Base-by-base conservation (phyloP, 2,329 filamentous ascomycete species). In the Colletotrichum zoysiae region DNA sequence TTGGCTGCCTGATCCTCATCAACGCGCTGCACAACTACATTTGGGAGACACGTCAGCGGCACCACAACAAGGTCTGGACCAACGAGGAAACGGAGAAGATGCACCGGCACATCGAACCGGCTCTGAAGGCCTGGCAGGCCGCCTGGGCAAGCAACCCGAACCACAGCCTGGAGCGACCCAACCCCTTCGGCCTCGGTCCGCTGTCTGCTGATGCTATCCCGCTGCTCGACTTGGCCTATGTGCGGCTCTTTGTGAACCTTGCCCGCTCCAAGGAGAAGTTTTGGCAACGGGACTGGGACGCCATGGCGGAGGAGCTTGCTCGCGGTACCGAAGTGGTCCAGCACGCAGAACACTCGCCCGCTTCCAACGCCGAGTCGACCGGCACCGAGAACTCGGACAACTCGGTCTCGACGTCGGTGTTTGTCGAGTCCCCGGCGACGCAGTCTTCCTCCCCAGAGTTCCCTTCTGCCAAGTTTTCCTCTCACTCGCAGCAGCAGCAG, bases 11-110 rank as follows among this genome's bases (percentile, higher is more conserved):
- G 40, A 88, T 98, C 7, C 84, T 99, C 74, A 98, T 98, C 79
- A 95, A 97, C 78, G 95, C 96, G 4, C 86, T 98, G 33, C 96
- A 98, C 83, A 98, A 98, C 76, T 98, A 97, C 81, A 98, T 98
- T 56, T 98, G 96, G 96, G 95, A 98, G 82, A 98, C 95, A 0
- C 89, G 95, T 33, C 95, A 97, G 81, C 88, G 95, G 64, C 95
- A 98, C 76, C 92, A 95, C 76, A 95, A 93, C 76, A 92, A 94
- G 74, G 87, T 94, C 60, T 98, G 95, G 95, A 97, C 95, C 2
- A 90, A 92, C 44, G 92, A 95, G 75, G 95, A 98, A 81, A 97
- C 94, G 0, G 95, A 98, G 76, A 94, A 95, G 74, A 97, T 98
- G 95, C 95, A 98, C 79, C 90, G 93, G 1, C 95, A 97, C 78